Percentiles rank a stretch among this genome's conserved stretches.
phyloP scores from a whole-genome alignment of 305 asterid genomes.

The Fraxinus baroniana region DNA sequence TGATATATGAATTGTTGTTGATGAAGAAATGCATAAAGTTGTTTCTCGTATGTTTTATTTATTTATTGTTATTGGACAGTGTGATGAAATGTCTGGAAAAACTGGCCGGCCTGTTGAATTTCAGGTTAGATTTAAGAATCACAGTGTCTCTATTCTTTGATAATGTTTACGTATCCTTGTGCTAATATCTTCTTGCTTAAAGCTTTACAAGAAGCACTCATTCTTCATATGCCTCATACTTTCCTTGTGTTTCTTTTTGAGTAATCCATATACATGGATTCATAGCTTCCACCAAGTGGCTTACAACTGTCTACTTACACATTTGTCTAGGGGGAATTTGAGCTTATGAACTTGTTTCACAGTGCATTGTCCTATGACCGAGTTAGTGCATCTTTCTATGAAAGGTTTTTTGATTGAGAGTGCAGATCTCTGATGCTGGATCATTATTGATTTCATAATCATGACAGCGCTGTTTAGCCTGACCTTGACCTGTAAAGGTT shows the following conservation, averaged over 20 bases:
- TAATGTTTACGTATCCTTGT: background rate
- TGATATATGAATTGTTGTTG: background rate
- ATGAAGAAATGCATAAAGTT: constrained; percentile 8
- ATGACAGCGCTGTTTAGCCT: background rate
- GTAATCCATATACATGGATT: background rate
- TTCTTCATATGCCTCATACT: background rate
- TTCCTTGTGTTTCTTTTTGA: background rate
- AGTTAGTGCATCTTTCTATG: background rate
- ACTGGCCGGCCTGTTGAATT: constrained; percentile 61
- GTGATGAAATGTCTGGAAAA: constrained; percentile 62
- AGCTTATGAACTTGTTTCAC: background rate
- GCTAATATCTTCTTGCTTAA: background rate
- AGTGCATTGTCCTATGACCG: background rate
- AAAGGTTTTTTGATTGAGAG: background rate
- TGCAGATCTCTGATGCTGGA: background rate
- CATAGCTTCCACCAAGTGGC: background rate
- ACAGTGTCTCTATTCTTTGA: background rate
- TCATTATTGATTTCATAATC: background rate
- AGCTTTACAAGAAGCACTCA: background rate
- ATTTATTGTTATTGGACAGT: constrained; percentile 41
- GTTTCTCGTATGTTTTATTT: background rate
- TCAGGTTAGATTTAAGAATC: constrained; percentile 42
- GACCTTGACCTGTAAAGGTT: background rate
- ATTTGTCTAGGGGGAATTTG: background rate
- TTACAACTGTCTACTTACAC: background rate